Percentiles rank a stretch among this genome's conserved stretches.
Conservation (phyloP, 768 basidiomycete genomes). For the Leucocoprinus leucothites region DNA sequence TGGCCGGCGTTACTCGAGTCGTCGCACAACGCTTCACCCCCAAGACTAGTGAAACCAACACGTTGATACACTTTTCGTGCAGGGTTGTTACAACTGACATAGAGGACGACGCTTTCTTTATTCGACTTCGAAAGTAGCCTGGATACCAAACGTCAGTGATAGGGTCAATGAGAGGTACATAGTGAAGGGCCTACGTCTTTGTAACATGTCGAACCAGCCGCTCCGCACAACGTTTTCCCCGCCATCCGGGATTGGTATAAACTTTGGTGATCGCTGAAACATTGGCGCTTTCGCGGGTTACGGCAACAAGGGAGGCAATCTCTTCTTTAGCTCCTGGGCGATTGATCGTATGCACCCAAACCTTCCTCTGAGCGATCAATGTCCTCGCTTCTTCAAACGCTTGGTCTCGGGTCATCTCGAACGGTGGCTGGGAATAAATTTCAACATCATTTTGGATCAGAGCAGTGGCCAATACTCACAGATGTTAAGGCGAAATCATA, state of each 20-base stretch:
- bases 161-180: background rate
- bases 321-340: conserved; percentile 20
- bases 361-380: conserved; percentile 43
- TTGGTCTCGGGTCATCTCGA: conserved; percentile 35
- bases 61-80: conserved; percentile 53
- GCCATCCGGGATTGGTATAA: conserved; percentile 52
- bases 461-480: conserved; percentile 33
- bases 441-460: conserved; percentile 1
- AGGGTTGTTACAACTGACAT: conserved; percentile 55
- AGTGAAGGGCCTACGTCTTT: conserved; percentile 38
- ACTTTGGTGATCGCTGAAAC: conserved; percentile 74
- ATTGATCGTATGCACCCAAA: conserved; percentile 62
- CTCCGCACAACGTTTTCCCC: conserved; percentile 55
- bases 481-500: conserved; percentile 55
- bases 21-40: conserved; percentile 22
- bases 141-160: conserved; percentile 21
- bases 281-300: conserved; percentile 55
- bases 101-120: conserved; percentile 57
- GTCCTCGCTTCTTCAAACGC: conserved; percentile 49
- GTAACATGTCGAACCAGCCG: conserved; percentile 61
- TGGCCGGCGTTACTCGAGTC: conserved; percentile 32
- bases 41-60: conserved; percentile 71
- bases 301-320: conserved; percentile 70
- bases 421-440: conserved; percentile 46
- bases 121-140: conserved; percentile 16